Evolutionary conservation across 192 early-diverging fungal species (phyloP).

Genomic region (Gaertneriomyces sp.): DNA sequence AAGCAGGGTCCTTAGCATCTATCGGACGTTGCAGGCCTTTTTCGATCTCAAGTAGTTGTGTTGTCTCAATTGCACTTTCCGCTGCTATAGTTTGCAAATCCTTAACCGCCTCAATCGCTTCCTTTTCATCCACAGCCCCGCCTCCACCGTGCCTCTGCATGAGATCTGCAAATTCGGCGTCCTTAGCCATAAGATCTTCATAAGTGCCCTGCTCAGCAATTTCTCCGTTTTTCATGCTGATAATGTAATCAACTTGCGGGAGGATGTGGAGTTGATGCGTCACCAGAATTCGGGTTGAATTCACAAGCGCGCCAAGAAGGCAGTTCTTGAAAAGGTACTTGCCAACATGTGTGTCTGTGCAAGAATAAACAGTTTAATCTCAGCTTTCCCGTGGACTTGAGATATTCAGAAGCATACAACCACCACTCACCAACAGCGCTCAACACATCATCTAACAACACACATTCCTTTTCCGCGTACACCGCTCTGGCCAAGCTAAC

Average conservation of each 20-base stretch:
- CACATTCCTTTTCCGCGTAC: constrained; percentile 72
- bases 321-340: constrained; percentile 70
- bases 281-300: constrained; percentile 79
- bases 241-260: constrained; percentile 68
- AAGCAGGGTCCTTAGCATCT: background rate
- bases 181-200: constrained; percentile 54
- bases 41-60: too few relatives aligned
- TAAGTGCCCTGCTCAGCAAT: constrained; percentile 67
- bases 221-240: constrained; percentile 67
- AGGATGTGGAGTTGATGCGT: constrained; percentile 79
- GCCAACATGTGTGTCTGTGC: constrained; percentile 51
- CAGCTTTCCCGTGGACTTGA: too few relatives aligned
- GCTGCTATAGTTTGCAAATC: background rate
- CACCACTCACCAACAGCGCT: constrained; percentile 55
- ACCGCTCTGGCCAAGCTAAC: constrained; percentile 77
- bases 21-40: too few relatives aligned
- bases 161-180: constrained; percentile 58
- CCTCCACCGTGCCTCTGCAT: constrained; percentile 59
- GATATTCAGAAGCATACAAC: too few relatives aligned
- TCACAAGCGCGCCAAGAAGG: constrained; percentile 58
- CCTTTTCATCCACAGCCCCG: background rate
- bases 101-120: background rate
- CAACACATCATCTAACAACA: constrained; percentile 82
- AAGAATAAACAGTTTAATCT: too few relatives aligned
- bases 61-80: background rate